Evolutionary conservation across 2,329 filamentous ascomycete species (phyloP).

Genomic region (Penicillium digitatum): DNA sequence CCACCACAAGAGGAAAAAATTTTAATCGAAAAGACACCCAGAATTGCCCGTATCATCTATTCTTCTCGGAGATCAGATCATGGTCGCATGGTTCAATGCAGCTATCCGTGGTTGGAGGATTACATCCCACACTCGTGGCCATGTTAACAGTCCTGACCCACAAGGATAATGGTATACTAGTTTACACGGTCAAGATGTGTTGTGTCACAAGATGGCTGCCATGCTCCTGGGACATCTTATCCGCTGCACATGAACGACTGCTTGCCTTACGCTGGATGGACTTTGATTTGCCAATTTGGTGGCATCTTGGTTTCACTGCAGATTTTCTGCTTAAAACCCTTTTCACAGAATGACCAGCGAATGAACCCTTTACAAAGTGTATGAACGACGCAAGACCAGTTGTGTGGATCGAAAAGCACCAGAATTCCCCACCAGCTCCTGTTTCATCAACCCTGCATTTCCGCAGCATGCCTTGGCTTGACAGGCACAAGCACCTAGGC

Average conservation of each 20-base stretch:
- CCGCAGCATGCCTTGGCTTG: slow-evolving; percentile 5
- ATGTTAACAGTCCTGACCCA: not conserved
- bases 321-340: not conserved
- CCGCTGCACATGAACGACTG: slow-evolving; percentile 14
- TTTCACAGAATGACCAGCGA: not conserved
- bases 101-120: slow-evolving; percentile 20
- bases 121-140: not conserved
- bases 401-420: not conserved
- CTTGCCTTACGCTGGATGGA: slow-evolving; percentile 3
- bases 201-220: slow-evolving; percentile 31
- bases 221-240: slow-evolving; percentile 31
- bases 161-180: not conserved
- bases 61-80: slow-evolving; percentile 16
- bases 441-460: slow-evolving; percentile 23
- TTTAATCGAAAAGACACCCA: not conserved
- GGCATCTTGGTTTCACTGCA: slow-evolving; percentile 7
- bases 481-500: slow-evolving; percentile 6
- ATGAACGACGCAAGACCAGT: not conserved
- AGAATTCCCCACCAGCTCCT: slow-evolving; percentile 13
- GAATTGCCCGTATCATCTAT: not conserved
- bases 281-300: slow-evolving; percentile 12
- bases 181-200: not conserved
- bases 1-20: not conserved
- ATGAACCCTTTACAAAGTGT: slow-evolving; percentile 4
- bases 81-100: slow-evolving; percentile 18